These are phyloP conservation scores for Collybiopsis confluens DNA, from an alignment of 768 basidiomycete genomes.

Conservation along the genomic window DNA sequence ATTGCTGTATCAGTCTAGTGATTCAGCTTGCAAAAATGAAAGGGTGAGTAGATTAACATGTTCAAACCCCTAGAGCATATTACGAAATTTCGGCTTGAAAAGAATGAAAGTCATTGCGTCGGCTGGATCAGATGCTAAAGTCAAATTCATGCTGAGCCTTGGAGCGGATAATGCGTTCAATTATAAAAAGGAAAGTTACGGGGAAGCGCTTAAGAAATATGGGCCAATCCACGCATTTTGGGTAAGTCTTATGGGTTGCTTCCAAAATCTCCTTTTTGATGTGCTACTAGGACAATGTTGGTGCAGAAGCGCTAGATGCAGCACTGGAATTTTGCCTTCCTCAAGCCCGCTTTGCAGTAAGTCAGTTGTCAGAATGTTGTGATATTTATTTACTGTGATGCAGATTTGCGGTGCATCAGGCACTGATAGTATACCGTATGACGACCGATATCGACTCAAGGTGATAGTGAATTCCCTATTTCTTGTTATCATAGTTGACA, in stretches of 20 bases:
- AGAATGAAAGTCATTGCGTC: constrained; percentile 7
- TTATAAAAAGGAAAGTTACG: constrained; percentile 44
- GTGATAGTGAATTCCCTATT: no score
- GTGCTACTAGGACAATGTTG: constrained; percentile 8
- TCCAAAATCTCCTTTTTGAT: not conserved
- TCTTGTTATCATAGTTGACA: no score
- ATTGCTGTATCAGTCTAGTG: constrained; percentile 19
- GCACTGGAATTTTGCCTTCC: not conserved
- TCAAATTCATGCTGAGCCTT: constrained; percentile 35
- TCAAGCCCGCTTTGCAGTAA: not conserved
- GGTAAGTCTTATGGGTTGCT: no score
- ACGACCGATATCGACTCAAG: not conserved
- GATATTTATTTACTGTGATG: not conserved
- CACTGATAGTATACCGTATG: not conserved
- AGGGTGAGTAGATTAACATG: constrained; percentile 30
- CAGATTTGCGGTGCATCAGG: not conserved
- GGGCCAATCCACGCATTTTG: constrained; percentile 1
- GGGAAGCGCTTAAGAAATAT: constrained; percentile 20
- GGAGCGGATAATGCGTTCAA: constrained; percentile 50
- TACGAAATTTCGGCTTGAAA: no score
- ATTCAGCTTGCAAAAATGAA: constrained; percentile 35
- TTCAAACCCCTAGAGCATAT: no score
- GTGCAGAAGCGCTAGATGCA: constrained; percentile 4
- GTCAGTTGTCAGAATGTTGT: not conserved
- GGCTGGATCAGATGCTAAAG: constrained; percentile 47